Evolutionary conservation across 2,329 filamentous ascomycete genomes (phyloP).

Genomic region (Fusarium sp.): DNA sequence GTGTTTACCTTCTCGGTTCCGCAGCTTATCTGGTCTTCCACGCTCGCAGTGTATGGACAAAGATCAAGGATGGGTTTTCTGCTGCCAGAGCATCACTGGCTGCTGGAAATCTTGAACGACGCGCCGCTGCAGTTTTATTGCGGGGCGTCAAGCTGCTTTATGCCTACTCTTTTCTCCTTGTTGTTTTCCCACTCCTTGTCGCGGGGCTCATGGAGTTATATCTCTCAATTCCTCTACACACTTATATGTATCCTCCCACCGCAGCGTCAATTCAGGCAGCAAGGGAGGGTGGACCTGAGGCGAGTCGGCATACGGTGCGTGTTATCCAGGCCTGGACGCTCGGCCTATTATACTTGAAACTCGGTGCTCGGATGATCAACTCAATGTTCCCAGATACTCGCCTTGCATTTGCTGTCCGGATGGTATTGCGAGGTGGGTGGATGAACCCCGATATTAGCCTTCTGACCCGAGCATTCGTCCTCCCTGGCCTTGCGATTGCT

Average conservation of each 20-base stretch:
- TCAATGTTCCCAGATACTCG: conserved; percentile 77
- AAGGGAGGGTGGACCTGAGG: conserved; percentile 42
- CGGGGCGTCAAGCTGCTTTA: conserved; percentile 71
- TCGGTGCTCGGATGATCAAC: conserved; percentile 77
- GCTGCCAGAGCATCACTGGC: conserved; percentile 41
- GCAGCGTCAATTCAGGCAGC: conserved; percentile 47
- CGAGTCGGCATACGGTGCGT: conserved; percentile 76
- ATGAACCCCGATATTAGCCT: conserved; percentile 81
- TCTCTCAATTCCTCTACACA: conserved; percentile 86
- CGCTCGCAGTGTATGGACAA: conserved; percentile 55
- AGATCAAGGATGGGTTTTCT: conserved; percentile 49
- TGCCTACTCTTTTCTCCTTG: conserved; percentile 77
- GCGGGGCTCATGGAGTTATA: conserved; percentile 89
- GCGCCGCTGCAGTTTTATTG: conserved; percentile 46
- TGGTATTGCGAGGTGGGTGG: conserved; percentile 80
- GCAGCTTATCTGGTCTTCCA: conserved; percentile 72
- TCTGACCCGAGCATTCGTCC: conserved; percentile 86
- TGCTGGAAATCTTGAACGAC: conserved; percentile 39
- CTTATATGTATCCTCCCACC: conserved; percentile 70
- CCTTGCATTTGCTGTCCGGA: conserved; percentile 78
- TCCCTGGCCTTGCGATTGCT: conserved; percentile 77
- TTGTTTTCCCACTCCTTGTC: conserved; percentile 86
- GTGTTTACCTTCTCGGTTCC: conserved; percentile 83
- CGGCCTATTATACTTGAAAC: conserved; percentile 89
- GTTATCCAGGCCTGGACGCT: conserved; percentile 95